Evolutionary conservation across 352 stramenopile genomes (phyloP).

Genomic region (Aphanomyces euteiches): DNA sequence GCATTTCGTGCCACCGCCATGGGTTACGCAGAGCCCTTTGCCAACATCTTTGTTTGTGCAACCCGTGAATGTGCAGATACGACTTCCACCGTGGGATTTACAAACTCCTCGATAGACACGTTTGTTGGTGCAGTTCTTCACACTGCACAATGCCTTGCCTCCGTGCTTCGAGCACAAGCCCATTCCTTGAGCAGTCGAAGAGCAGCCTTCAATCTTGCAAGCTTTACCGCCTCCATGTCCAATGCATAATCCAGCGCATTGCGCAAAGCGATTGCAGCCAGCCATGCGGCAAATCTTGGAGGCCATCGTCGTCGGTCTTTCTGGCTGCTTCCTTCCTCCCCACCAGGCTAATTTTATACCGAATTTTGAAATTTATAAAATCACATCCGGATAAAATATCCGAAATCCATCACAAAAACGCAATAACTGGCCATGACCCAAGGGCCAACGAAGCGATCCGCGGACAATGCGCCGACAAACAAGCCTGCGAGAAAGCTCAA

Average conservation of each 20-base stretch:
- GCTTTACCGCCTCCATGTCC: constrained; percentile 74
- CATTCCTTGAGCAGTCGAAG: constrained; percentile 72
- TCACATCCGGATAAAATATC: constrained; percentile 9
- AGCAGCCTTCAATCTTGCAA: constrained; percentile 66
- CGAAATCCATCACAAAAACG: neutral
- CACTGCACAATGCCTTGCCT: constrained; percentile 75
- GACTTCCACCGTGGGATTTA: constrained; percentile 32
- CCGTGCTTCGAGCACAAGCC: constrained; percentile 76
- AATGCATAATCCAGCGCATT: constrained; percentile 60
- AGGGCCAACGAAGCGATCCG: neutral
- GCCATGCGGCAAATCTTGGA: constrained; percentile 12
- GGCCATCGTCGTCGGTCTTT: constrained; percentile 2
- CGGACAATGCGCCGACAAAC: neutral
- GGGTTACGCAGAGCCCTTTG: constrained; percentile 62
- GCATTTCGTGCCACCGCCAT: constrained; percentile 69
- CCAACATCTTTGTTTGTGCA: constrained; percentile 66
- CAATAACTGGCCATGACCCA: constrained; percentile 5
- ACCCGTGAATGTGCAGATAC: constrained; percentile 48
- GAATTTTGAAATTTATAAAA: constrained; percentile 21
- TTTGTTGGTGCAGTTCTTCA: constrained; percentile 67
- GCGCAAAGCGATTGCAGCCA: constrained; percentile 6
- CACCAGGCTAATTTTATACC: constrained; percentile 20
- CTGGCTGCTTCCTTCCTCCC: neutral
- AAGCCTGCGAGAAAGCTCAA: constrained; percentile 12
- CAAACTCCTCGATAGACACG: constrained; percentile 20